These are phyloP conservation scores for Babesia caballi DNA, from an alignment of 169 alveolate genomes.

Conservation along the genomic window DNA sequence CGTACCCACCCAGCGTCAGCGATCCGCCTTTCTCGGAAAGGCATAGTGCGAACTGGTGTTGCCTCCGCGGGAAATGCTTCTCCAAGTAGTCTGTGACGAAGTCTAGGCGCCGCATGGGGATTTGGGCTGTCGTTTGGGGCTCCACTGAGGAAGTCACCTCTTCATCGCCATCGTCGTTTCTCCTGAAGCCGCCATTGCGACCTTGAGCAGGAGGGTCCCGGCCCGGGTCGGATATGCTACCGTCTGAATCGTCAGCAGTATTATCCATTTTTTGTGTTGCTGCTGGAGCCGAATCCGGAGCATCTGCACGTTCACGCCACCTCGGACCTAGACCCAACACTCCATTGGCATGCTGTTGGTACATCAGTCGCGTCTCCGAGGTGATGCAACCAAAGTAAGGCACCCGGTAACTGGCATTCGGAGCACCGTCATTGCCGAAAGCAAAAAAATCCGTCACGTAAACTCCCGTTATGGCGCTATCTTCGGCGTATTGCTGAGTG, in stretches of 20 bases:
- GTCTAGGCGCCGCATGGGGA: not conserved
- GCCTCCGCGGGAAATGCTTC: conserved; percentile 16
- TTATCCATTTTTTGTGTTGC: no score
- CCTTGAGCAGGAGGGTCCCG: no score
- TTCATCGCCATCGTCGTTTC: not conserved
- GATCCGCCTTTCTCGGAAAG: conserved; percentile 73
- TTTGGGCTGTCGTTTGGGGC: not conserved
- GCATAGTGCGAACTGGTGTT: conserved; percentile 52
- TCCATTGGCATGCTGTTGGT: conserved; percentile 73
- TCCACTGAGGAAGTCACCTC: not conserved
- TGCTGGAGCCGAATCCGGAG: no score
- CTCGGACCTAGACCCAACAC: conserved; percentile 72
- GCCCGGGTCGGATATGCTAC: no score
- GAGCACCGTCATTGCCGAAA: conserved; percentile 25
- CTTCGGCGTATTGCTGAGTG: conserved; percentile 67
- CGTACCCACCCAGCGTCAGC: conserved; percentile 66
- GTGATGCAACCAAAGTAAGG: conserved; percentile 54
- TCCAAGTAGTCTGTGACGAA: conserved; percentile 31
- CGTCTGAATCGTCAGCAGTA: no score
- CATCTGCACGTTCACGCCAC: no score
- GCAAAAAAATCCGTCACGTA: conserved; percentile 57
- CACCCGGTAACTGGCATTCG: not conserved
- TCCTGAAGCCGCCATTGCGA: not conserved
- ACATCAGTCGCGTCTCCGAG: conserved; percentile 63
- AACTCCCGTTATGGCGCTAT: conserved; percentile 62